A percentile compares a stretch with the other conserved stretches of the same genome.
Conservation (phyloP, 2,329 filamentous ascomycete genomes). For the Berkeleyomyces basicola region DNA sequence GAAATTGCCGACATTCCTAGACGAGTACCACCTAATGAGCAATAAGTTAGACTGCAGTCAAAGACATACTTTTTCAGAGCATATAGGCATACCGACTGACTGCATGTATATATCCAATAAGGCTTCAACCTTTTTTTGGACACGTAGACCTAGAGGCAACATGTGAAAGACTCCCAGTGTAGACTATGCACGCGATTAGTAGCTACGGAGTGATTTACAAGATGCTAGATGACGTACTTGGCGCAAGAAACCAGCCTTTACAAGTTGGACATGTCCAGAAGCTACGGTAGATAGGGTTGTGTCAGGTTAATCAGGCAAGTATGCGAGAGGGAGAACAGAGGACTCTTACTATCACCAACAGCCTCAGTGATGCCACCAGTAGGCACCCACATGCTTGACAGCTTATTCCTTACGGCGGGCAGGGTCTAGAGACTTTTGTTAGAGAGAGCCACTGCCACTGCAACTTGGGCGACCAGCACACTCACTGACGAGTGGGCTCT, state of each 20-base stretch:
- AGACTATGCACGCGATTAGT: conserved; percentile 31
- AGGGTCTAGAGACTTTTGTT: conserved; percentile 5
- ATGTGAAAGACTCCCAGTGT: conserved; percentile 87
- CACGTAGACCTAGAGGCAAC: conserved; percentile 68
- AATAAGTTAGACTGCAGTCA: not conserved
- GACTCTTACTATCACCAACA: conserved; percentile 33
- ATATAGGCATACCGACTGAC: conserved; percentile 37
- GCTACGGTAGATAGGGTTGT: not conserved
- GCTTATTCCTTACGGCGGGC: conserved; percentile 14
- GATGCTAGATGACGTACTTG: conserved; percentile 33
- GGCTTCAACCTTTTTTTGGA: conserved; percentile 73
- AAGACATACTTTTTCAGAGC: not conserved
- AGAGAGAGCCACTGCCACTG: not conserved
- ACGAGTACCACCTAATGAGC: conserved; percentile 51
- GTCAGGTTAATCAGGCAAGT: not conserved
- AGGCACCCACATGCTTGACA: conserved; percentile 68
- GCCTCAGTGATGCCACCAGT: conserved; percentile 48
- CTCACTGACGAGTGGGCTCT: conserved; percentile 11
- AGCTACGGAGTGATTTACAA: not conserved
- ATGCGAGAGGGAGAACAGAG: not conserved
- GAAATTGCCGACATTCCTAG: conserved; percentile 73
- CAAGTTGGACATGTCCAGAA: conserved; percentile 14
- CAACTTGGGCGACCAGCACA: not conserved
- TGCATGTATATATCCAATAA: conserved; percentile 85
- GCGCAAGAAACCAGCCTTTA: conserved; percentile 56